These are phyloP conservation scores for Rhodotorula toruloides DNA, from an alignment of 768 basidiomycete genomes.

Conservation along the genomic window DNA sequence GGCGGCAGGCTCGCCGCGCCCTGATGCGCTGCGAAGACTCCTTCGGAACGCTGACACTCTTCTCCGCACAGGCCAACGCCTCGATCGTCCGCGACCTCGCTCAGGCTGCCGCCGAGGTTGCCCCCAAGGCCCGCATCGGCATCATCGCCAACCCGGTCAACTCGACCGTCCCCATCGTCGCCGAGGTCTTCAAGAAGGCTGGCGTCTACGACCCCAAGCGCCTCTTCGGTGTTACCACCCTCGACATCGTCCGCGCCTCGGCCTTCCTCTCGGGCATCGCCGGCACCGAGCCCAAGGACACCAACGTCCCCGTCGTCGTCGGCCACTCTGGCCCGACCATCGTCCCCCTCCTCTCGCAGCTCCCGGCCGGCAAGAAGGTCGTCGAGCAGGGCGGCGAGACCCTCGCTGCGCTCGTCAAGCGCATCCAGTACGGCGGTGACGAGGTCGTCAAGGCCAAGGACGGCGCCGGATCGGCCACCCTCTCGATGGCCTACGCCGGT, in stretches of 20 bases:
- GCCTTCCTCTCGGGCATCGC: constrained; percentile 76
- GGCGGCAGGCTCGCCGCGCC: not conserved
- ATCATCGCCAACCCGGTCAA: constrained; percentile 97
- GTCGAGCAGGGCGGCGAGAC: constrained; percentile 57
- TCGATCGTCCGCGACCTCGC: constrained; percentile 97
- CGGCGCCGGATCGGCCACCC: constrained; percentile 67
- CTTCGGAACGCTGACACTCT: too few relatives aligned
- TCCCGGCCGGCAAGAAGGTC: constrained; percentile 62
- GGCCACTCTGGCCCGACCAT: constrained; percentile 98
- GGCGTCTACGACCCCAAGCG: constrained; percentile 84
- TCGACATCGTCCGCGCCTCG: constrained; percentile 93
- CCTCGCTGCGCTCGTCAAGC: constrained; percentile 73
- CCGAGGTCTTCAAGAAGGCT: constrained; percentile 79
- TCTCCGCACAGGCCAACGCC: constrained; percentile 71
- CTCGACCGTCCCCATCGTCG: constrained; percentile 90
- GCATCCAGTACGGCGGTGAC: constrained; percentile 97
- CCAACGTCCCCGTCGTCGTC: constrained; percentile 78
- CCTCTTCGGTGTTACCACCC: constrained; percentile 94
- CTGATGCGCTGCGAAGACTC: too few relatives aligned
- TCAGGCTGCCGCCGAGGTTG: constrained; percentile 71
- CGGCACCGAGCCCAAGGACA: constrained; percentile 61
- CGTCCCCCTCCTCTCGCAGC: constrained; percentile 89
- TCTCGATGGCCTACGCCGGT: constrained; percentile 71
- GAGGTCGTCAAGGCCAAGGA: constrained; percentile 99
- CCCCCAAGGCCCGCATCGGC: constrained; percentile 86